These are phyloP conservation scores for Gomphus sp. DNA, from an alignment of 1,284 basidiomycete genomes.

Conservation along the genomic window DNA sequence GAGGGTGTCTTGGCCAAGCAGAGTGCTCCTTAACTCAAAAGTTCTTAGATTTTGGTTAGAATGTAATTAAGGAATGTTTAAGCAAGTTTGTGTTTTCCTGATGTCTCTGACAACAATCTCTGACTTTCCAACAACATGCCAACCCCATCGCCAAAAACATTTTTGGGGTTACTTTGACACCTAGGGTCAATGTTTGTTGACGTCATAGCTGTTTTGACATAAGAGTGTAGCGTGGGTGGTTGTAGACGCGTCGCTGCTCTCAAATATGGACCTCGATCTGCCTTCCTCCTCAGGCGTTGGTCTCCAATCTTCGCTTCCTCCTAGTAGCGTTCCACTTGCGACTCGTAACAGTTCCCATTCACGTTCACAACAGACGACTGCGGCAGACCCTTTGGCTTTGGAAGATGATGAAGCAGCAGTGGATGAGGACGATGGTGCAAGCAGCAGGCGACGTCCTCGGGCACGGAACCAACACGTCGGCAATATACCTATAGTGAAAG, in stretches of 20 bases:
- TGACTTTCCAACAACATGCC: too few relatives aligned
- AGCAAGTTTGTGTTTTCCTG: too few relatives aligned
- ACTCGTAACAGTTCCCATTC: background rate
- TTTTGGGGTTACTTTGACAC: too few relatives aligned
- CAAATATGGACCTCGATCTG: slow-evolving; percentile 1
- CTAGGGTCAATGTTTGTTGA: too few relatives aligned
- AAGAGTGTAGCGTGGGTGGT: background rate
- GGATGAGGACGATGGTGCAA: slow-evolving; percentile 26
- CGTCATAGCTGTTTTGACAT: too few relatives aligned
- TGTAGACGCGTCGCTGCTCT: slow-evolving; percentile 3
- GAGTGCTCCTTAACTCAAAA: too few relatives aligned
- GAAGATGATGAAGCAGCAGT: slow-evolving; percentile 46
- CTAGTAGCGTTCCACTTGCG: slow-evolving; percentile 54
- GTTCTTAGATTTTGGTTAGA: too few relatives aligned
- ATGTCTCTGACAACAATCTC: too few relatives aligned
- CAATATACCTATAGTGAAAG: slow-evolving; percentile 80
- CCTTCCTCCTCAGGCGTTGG: slow-evolving; percentile 12
- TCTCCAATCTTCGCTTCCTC: slow-evolving; percentile 42
- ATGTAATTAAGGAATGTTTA: too few relatives aligned
- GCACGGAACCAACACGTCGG: slow-evolving; percentile 42
- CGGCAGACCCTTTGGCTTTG: slow-evolving; percentile 51
- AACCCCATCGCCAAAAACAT: too few relatives aligned
- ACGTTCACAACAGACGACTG: background rate
- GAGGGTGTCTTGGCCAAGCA: too few relatives aligned
- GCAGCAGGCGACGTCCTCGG: slow-evolving; percentile 30